phyloP scores from a whole-genome alignment of 2,329 filamentous ascomycete species.

The Ophiobolus disseminans region DNA sequence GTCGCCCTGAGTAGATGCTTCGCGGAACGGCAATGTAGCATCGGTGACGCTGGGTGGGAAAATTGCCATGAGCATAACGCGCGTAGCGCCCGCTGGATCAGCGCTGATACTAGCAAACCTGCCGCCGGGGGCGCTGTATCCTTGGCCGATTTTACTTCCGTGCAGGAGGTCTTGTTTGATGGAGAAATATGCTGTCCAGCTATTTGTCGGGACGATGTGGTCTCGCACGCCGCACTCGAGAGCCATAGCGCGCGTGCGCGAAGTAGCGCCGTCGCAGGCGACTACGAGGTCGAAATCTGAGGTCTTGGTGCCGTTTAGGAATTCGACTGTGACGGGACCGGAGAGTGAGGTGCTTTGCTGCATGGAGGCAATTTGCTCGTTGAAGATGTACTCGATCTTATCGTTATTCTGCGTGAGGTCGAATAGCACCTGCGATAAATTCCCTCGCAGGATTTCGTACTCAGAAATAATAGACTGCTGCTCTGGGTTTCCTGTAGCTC shows the following conservation, averaged over 20 bases:
- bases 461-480: slow-evolving; percentile 32
- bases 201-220: slow-evolving; percentile 12
- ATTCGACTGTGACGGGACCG: slow-evolving; percentile 11
- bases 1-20: slow-evolving; percentile 37
- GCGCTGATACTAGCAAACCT: slow-evolving; percentile 41
- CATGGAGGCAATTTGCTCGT: background rate
- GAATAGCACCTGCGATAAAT: slow-evolving; percentile 39
- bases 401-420: slow-evolving; percentile 21
- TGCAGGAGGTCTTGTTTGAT: slow-evolving; percentile 6
- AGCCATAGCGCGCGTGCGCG: slow-evolving; percentile 18
- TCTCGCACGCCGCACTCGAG: slow-evolving; percentile 20
- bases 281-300: slow-evolving; percentile 26
- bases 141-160: background rate
- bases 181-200: slow-evolving; percentile 18
- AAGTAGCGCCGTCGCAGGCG: slow-evolving; percentile 25
- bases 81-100: slow-evolving; percentile 51
- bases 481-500: slow-evolving; percentile 43
- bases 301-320: slow-evolving; percentile 13
- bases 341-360: background rate
- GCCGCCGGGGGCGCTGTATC: slow-evolving; percentile 34
- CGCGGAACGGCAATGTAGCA: slow-evolving; percentile 10
- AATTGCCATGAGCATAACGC: slow-evolving; percentile 50
- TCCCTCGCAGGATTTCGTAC: slow-evolving; percentile 32
- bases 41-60: slow-evolving; percentile 27
- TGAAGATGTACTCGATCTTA: slow-evolving; percentile 3